Base-by-base conservation (phyloP, 2,329 filamentous ascomycete species). In the Onygena corvina region DNA sequence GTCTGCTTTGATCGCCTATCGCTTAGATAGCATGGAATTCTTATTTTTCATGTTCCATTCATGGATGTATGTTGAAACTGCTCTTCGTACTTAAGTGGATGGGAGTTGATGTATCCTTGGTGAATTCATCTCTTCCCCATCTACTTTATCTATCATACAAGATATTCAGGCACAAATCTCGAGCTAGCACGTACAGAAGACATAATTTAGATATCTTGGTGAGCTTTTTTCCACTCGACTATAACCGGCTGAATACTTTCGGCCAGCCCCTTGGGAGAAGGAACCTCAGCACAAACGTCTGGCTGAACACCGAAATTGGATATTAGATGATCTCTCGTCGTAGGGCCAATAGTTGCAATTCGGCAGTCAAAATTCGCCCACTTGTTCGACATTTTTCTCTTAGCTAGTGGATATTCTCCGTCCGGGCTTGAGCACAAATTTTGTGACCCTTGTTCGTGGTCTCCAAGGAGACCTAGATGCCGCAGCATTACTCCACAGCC, bases 261-360 rank as follows among this genome's bases (percentile, higher is more conserved):
- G 55, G 77, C 72, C 1, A 96, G 70, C 0, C 89, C 89, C 59
- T 90, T 80, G 0, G 89, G 86, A 62, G 79, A 94, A 1, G 92
- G 92, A 59, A 75, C 82, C 59, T 78, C 77, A 1, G 92, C 86
- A 64, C 84, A 93, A n/a, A 72, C 68, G 60, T 75, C 68, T 3
- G 69, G 63, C 50, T 68, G 63, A 53, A 73, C 66, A 16, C 64
- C 68, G 58, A 66, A 69, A 18, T 62, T 61, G 31, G 54, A 56
- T 5, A 57, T 54, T 48, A 98, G 68, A 66, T 86, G 81, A 57
- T 88, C 80, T 54, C 82, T 76, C 8, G 92, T 98, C 14, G 92
- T 98, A 9, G 92, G 90, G 0, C 92, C 92, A 65, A 98, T 98
- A 0, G 89, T 93, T 11, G 83, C 86, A 53, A 96, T 72, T 54